Percentiles rank a stretch among this genome's conserved stretches.
These are phyloP conservation scores for Oryza coarctata DNA, from an alignment of 176 grass and related monocot species.

Conservation along the genomic window DNA sequence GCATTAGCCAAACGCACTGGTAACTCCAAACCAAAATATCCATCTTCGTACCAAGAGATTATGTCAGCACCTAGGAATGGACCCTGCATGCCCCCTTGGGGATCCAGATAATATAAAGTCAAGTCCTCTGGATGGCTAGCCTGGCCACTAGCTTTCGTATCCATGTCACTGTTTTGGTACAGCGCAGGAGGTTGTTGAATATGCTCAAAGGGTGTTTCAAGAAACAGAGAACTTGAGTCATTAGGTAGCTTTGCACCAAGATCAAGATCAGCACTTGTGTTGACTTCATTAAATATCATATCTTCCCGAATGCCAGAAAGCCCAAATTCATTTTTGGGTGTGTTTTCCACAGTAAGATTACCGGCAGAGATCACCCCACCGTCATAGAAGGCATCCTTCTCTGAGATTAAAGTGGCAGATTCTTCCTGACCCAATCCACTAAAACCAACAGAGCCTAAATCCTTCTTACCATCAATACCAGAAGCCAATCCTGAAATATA, in stretches of 20 bases:
- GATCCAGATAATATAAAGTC: conserved; percentile 91
- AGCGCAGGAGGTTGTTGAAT: neutral
- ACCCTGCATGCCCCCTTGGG: conserved; percentile 89
- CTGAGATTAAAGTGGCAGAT: conserved; percentile 32
- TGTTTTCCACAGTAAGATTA: conserved; percentile 18
- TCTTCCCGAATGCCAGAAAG: conserved; percentile 28
- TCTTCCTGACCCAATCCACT: conserved; percentile 33
- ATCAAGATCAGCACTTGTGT: conserved; percentile 34
- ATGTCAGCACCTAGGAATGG: conserved; percentile 90
- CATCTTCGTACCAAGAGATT: conserved; percentile 90
- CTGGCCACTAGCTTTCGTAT: conserved; percentile 38
- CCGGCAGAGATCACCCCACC: conserved; percentile 25
- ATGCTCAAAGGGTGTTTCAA: conserved; percentile 27
- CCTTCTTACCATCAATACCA: conserved; percentile 35
- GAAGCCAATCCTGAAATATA: conserved; percentile 42
- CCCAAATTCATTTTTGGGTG: neutral
- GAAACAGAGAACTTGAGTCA: conserved; percentile 56
- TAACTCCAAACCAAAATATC: conserved; percentile 90
- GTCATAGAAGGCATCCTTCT: conserved; percentile 46
- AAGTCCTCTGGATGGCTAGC: conserved; percentile 63
- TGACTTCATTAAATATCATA: conserved; percentile 15
- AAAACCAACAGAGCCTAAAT: conserved; percentile 27
- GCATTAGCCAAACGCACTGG: conserved; percentile 72
- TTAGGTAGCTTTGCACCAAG: conserved; percentile 58
- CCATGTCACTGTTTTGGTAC: conserved; percentile 19